Evolutionary conservation across 192 early-diverging fungal species (phyloP), one percentile per base, ranked within the genome.

Genomic region (Dissophora ornata): DNA sequence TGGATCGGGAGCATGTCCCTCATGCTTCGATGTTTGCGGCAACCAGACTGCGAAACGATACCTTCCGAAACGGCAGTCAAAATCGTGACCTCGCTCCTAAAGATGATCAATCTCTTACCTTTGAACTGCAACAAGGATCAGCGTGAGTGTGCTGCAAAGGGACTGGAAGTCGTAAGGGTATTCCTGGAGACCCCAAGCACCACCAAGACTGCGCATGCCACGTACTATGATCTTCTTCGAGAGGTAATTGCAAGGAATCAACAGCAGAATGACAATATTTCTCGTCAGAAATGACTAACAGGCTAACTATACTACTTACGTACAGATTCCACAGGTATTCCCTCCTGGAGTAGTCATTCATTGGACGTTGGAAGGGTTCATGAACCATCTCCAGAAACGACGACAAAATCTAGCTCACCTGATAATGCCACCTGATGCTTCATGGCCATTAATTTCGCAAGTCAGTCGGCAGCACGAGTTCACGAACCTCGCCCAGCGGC

Each of bases 381-480:
- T 86, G 33, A 83, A 83, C 25, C 80, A 85, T n/a, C 57, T 88
- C 19, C 81, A 81, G n/a, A 79, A 71, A 57, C 82, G 87, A 34
- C 67, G 87, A 26, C 73, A 78, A 10, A 67, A 81, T 44, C 59
- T 88, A 21, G 79, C 82, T 1, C 79, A 80, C 19, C 69, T 88
- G 29, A 81, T 85, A 69, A 88, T 88, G 79, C 85, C 87, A 22
- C 87, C 87, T 30, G 91, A 93, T 71, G 89, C 89, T 3, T 90
- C 90, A 6, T 93, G 91, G 91, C 90, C 90, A 50, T 67, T 93
- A 41, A 90, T 93, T 25, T 90, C 90, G n/a, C 89, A 90, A 60
- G 82, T 90, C 50, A 88, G 85, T 38, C 82, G 83, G 36, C 69
- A 81, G 51, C 80, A 88, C 48, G 81, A 86, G 56, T 83, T 79